These are phyloP conservation scores for Apophysomyces variabilis DNA, from an alignment of 371 early-diverging fungal species.

Conservation along the genomic window DNA sequence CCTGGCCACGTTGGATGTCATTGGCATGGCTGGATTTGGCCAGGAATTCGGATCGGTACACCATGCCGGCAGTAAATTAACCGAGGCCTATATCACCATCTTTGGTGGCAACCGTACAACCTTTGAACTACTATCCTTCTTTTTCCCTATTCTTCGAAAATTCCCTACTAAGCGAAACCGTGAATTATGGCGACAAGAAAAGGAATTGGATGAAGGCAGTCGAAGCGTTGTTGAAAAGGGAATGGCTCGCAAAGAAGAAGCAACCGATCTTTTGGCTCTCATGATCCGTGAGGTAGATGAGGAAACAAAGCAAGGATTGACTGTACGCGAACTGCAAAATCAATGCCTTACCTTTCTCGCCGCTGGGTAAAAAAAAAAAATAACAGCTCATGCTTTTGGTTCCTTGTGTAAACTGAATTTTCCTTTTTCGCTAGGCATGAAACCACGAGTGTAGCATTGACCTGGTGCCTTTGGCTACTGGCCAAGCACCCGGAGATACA, in stretches of 20 bases:
- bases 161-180: constrained; percentile 46
- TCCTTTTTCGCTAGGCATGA: constrained; percentile 39
- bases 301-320: constrained; percentile 37
- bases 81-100: constrained; percentile 49
- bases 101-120: constrained; percentile 35
- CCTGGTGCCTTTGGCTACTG: constrained; percentile 61
- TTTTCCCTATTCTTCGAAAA: constrained; percentile 39
- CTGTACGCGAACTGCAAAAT: constrained; percentile 27
- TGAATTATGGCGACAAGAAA: constrained; percentile 24
- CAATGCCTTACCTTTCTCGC: constrained; percentile 36
- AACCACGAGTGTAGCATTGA: constrained; percentile 57
- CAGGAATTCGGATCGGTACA: constrained; percentile 41
- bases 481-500: constrained; percentile 53
- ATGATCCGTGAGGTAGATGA: constrained; percentile 44
- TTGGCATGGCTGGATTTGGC: constrained; percentile 58
- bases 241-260: constrained; percentile 32
- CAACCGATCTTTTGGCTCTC: constrained; percentile 31
- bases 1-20: constrained; percentile 49
- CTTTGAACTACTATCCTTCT: constrained; percentile 34
- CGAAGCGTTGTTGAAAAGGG: constrained; percentile 45
- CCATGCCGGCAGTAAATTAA: constrained; percentile 40
- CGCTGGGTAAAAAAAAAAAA: constrained; percentile 37
- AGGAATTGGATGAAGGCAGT: constrained; percentile 46
- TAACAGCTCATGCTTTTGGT: background rate
- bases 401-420: background rate